These are phyloP conservation scores for Asterochloris sp. DNA, from an alignment of 139 green algal species.

Conservation along the genomic window DNA sequence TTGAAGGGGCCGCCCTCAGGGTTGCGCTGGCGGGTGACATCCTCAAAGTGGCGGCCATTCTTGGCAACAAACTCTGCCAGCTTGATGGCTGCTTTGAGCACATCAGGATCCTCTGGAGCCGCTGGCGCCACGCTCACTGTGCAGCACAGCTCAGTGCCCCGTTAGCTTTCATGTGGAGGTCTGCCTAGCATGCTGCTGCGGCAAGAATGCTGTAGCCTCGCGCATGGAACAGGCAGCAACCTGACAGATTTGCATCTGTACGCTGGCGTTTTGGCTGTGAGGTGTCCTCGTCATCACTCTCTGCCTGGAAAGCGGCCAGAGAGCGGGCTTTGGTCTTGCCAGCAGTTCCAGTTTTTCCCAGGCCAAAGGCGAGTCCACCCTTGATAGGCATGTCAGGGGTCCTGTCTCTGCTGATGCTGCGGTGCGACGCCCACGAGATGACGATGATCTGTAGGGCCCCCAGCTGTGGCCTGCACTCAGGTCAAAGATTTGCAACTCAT, in stretches of 20 bases:
- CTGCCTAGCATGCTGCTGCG: background rate
- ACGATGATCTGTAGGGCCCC: too few relatives aligned
- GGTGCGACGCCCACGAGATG: too few relatives aligned
- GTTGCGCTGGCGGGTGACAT: constrained; percentile 62
- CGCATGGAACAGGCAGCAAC: background rate
- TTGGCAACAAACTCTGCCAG: constrained; percentile 72
- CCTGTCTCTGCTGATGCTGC: too few relatives aligned
- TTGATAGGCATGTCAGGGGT: too few relatives aligned
- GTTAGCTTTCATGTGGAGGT: background rate
- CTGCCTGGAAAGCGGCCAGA: background rate
- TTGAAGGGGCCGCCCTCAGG: constrained; percentile 55
- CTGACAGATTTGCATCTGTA: background rate
- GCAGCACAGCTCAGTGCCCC: background rate
- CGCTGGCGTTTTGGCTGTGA: background rate
- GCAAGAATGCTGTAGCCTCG: background rate
- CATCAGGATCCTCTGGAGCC: constrained; percentile 22
- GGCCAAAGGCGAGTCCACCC: too few relatives aligned
- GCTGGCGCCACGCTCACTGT: constrained; percentile 2
- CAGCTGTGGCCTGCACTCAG: too few relatives aligned
- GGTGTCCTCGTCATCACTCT: background rate
- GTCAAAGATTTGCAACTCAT: too few relatives aligned
- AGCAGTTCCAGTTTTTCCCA: too few relatives aligned
- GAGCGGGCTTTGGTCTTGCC: background rate
- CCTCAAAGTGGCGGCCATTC: constrained; percentile 63
- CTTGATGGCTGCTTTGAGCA: constrained; percentile 45